Conservation (phyloP, 345 rosid species). For the Mercurialis annua region DNA sequence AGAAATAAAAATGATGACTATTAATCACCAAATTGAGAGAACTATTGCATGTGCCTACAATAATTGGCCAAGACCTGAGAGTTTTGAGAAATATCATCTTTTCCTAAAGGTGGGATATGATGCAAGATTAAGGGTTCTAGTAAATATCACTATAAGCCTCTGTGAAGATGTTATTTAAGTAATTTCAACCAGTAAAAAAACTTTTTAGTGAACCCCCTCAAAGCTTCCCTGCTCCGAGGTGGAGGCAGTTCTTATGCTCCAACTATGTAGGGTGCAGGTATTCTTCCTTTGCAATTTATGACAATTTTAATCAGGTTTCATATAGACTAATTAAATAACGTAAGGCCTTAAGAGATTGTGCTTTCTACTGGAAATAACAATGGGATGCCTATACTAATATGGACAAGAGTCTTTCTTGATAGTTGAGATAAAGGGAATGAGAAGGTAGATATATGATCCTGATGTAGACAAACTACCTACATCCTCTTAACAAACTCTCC, state of each 20-base stretch:
- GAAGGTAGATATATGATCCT: no score
- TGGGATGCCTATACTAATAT: background rate
- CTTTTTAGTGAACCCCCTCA: no score
- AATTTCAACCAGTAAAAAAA: no score
- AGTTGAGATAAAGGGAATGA: background rate
- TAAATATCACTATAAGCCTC: background rate
- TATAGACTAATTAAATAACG: background rate
- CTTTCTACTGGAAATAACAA: background rate
- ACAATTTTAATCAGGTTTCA: background rate
- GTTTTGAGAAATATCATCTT: background rate
- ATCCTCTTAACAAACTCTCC: background rate
- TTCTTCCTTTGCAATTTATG: background rate
- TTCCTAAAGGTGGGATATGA: background rate
- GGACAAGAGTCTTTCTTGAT: background rate
- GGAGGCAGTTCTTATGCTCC: no score
- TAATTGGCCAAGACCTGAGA: background rate
- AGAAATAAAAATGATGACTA: constrained; percentile 7
- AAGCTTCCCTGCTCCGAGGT: no score
- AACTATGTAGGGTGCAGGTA: background rate
- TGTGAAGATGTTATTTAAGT: background rate
- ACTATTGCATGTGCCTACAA: background rate
- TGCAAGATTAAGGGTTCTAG: background rate
- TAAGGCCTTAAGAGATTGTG: constrained; percentile 4
- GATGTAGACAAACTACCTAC: background rate
- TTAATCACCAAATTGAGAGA: background rate